phyloP scores from a whole-genome alignment of 768 basidiomycete genomes.

The Cyclocybe cylindracea region DNA sequence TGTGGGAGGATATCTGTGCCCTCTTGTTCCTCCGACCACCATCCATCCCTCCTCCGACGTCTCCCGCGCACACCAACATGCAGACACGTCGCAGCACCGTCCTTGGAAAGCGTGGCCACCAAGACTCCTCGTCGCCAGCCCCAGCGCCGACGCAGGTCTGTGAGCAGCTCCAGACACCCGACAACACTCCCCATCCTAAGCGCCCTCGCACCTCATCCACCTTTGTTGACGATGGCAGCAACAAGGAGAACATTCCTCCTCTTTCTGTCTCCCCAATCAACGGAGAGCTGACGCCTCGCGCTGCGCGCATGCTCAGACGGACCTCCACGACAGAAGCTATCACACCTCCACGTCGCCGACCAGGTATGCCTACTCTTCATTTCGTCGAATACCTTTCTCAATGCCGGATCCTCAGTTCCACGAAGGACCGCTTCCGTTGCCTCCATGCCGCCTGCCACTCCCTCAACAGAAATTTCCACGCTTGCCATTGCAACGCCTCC shows the following conservation, averaged over 20 bases:
- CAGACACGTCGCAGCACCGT: slow-evolving; percentile 47
- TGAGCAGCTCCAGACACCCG: slow-evolving; percentile 57
- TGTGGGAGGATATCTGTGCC: slow-evolving; percentile 20
- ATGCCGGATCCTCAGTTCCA: slow-evolving; percentile 30
- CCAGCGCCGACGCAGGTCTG: slow-evolving; percentile 26
- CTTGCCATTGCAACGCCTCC: slow-evolving; percentile 61
- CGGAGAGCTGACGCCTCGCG: slow-evolving; percentile 36
- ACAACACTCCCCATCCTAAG: slow-evolving; percentile 65
- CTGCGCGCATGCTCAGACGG: slow-evolving; percentile 40
- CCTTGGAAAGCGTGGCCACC: slow-evolving; percentile 52
- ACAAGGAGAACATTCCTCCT: slow-evolving; percentile 83
- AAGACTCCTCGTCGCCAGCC: slow-evolving; percentile 25
- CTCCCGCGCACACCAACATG: slow-evolving; percentile 29
- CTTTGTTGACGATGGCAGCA: slow-evolving; percentile 54
- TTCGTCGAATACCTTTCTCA: slow-evolving; percentile 9
- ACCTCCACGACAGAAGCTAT: slow-evolving; percentile 33
- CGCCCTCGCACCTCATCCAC: slow-evolving; percentile 53
- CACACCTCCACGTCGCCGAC: slow-evolving; percentile 44
- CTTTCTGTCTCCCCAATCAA: slow-evolving; percentile 40
- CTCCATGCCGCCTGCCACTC: slow-evolving; percentile 43
- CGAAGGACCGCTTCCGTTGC: slow-evolving; percentile 53
- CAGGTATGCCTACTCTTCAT: slow-evolving; percentile 37
- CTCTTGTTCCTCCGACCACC: slow-evolving; percentile 21
- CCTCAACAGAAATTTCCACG: slow-evolving; percentile 41
- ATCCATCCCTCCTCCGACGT: slow-evolving; percentile 15